These are phyloP conservation scores for Physcomitrium patens DNA, from an alignment of 225 moss, liverwort and hornwort genomes.

Conservation along the genomic window DNA sequence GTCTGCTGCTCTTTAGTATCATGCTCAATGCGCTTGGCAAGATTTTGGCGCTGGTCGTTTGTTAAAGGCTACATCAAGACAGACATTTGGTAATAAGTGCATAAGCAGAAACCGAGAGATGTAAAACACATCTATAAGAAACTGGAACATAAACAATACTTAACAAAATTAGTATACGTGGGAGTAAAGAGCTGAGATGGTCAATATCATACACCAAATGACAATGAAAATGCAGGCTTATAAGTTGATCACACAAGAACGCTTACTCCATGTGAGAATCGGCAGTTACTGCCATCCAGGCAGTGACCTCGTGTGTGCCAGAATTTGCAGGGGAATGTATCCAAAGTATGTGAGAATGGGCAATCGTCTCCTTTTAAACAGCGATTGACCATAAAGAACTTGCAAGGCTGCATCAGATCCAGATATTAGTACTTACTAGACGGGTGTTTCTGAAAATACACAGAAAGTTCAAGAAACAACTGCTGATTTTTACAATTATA, in stretches of 20 bases:
- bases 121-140: neutral
- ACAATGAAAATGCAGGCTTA: neutral
- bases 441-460: neutral
- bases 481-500: constrained; percentile 11
- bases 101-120: constrained; percentile 5
- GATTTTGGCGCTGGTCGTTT: constrained; percentile 80
- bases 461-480: constrained; percentile 8
- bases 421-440: constrained; percentile 19
- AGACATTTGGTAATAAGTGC: constrained; percentile 16
- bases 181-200: neutral
- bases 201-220: constrained; percentile 1
- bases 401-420: constrained; percentile 81
- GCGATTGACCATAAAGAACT: constrained; percentile 89
- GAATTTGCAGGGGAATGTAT: constrained; percentile 93
- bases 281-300: constrained; percentile 82
- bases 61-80: constrained; percentile 69
- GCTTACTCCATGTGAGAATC: constrained; percentile 88
- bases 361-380: constrained; percentile 99
- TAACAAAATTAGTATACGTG: constrained; percentile 12
- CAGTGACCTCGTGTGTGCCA: constrained; percentile 94
- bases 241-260: too few species aligned
- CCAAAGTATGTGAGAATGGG: constrained; percentile 89
- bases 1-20: constrained; percentile 75
- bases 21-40: constrained; percentile 84
- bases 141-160: neutral